A percentile compares a stretch with the other conserved stretches of the same genome.
These are phyloP conservation scores for slime mould (Dictyostelium discoideum) DNA, from an alignment of 78 protist genomes.

Conservation along the genomic window DNA sequence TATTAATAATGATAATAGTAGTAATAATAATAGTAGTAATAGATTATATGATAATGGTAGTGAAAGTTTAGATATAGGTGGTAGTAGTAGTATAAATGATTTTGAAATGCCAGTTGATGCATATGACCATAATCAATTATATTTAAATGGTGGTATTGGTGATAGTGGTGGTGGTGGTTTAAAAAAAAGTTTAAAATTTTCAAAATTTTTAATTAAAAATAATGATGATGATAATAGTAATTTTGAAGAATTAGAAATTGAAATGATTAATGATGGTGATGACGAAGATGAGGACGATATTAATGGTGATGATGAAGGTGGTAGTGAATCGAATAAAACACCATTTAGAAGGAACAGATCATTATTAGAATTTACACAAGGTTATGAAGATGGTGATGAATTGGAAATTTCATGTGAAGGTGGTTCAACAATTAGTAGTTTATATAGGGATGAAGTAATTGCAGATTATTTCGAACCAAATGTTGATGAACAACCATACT, in stretches of 20 bases:
- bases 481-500: neutral
- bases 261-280: neutral
- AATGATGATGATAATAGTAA: neutral
- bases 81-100: neutral
- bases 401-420: slow-evolving; percentile 36
- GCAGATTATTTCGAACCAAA: neutral
- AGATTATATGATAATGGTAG: neutral
- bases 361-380: slow-evolving; percentile 49
- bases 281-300: neutral
- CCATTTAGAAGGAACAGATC: slow-evolving; percentile 24
- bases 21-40: neutral
- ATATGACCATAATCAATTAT: neutral
- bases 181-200: neutral
- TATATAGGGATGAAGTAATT: neutral
- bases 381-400: slow-evolving; percentile 31
- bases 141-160: neutral
- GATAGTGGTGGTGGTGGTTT: neutral
- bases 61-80: neutral
- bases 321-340: neutral
- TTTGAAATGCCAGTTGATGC: neutral
- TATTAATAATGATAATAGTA: neutral
- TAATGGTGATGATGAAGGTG: neutral
- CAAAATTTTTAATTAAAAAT: neutral
- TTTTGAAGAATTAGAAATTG: neutral
- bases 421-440: no score